Evolutionary conservation across 2,329 filamentous ascomycete genomes (phyloP).

Genomic region (Diaporthe sp.): DNA sequence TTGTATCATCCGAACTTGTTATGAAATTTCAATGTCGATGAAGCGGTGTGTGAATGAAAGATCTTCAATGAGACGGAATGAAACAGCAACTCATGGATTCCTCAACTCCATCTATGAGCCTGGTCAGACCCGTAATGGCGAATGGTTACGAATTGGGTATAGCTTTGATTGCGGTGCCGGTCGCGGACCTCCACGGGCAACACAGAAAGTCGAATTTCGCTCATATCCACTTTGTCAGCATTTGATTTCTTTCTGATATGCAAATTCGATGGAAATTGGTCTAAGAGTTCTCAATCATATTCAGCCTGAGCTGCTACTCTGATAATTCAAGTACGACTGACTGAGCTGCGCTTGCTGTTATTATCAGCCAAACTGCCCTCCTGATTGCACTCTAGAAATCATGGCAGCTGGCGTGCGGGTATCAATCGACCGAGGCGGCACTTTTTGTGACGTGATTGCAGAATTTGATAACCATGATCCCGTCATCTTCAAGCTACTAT

Average conservation of each 20-base stretch:
- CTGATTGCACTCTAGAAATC: not conserved
- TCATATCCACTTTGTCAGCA: not conserved
- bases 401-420: conserved; percentile 29
- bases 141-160: not conserved
- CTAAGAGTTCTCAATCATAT: too few relatives aligned
- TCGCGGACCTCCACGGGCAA: not conserved
- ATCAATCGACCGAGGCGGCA: conserved; percentile 65
- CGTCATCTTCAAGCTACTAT: conserved; percentile 75
- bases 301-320: not conserved
- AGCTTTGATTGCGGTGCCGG: not conserved
- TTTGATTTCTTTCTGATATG: too few relatives aligned
- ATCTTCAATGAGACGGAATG: not conserved
- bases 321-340: not conserved
- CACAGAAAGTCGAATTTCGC: not conserved
- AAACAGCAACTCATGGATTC: not conserved
- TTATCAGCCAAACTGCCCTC: not conserved
- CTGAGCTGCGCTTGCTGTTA: not conserved
- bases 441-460: conserved; percentile 74
- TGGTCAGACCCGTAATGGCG: not conserved
- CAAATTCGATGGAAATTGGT: not conserved
- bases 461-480: conserved; percentile 71
- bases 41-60: not conserved
- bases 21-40: not conserved
- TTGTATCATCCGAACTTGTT: not conserved
- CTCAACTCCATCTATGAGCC: not conserved